Conservation (phyloP, 192 early-diverging fungal genomes). For the Backusella liffmaniae region DNA sequence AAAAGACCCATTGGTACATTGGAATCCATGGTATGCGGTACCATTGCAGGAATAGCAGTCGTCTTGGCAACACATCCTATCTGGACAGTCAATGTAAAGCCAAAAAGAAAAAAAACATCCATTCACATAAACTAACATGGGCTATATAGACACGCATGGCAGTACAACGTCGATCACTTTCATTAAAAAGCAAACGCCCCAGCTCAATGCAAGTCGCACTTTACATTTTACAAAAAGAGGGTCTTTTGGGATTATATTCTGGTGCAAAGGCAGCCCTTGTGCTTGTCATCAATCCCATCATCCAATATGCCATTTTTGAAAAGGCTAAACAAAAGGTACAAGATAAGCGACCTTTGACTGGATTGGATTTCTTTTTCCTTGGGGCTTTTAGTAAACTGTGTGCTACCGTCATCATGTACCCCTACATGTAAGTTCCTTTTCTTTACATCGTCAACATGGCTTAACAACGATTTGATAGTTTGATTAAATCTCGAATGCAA, state of each 20-base stretch:
- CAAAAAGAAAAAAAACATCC: neutral
- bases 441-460: neutral
- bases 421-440: conserved; percentile 74
- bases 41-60: conserved; percentile 80
- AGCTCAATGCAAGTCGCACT: conserved; percentile 45
- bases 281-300: conserved; percentile 96
- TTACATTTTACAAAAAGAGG: conserved; percentile 85
- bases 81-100: conserved; percentile 90
- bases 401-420: conserved; percentile 91
- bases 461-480: neutral
- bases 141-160: conserved; percentile 30
- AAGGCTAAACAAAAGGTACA: conserved; percentile 67
- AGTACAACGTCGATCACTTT: conserved; percentile 39
- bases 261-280: conserved; percentile 91
- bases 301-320: conserved; percentile 98
- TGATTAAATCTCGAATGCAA: conserved; percentile 9
- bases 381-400: conserved; percentile 92
- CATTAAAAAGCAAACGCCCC: conserved; percentile 18
- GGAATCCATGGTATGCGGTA: conserved; percentile 89
- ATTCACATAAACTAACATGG: neutral
- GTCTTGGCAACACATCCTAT: conserved; percentile 93
- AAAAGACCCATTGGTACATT: conserved; percentile 35
- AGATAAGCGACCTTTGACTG: conserved; percentile 49
- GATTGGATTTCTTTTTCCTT: conserved; percentile 88
- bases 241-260: conserved; percentile 79